Evolutionary conservation across 2,329 filamentous ascomycete genomes (phyloP), one percentile per base, ranked within the genome.

Genomic region (Grosmannia clavigera): DNA sequence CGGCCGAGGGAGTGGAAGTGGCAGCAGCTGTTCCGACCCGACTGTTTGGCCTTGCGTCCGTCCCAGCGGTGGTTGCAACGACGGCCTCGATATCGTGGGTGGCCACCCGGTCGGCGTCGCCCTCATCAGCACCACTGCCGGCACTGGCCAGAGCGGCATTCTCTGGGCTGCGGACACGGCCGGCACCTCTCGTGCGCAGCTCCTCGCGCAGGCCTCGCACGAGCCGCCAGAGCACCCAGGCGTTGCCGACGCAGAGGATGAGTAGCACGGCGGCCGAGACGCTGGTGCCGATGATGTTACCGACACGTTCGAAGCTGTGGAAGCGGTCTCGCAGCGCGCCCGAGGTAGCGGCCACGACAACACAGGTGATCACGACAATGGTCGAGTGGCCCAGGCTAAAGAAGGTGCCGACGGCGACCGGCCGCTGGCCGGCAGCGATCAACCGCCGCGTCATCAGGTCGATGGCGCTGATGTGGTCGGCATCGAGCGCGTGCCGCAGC

Each of bases 311-410:
- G 69, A 96, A 96, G 35, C 81, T 81, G 67, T 87, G 88, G 66
- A 97, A 97, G 25, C 85, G 84, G 10, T 87, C 81, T 7, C 89
- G 83, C 27, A 97, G 81, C 0, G 91, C 90, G 0, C 90, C 90
- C 4, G 88, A 88, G 0, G 92, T 96, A 3, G 91, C 92, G 0
- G 94, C 94, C 0, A 97, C 92, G 1, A 95, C 88, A 55, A 96
- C 81, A 56, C 90, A 96, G 0, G 92, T 97, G 65, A 95, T 77
- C 61, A 96, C 78, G 29, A 97, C 92, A 66, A 97, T 90, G 3
- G 92, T 96, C 29, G 88, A 95, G 73, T 97, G 92, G 0, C 94
- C 92, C 0, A 97, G 81, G 0, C 88, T 92, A 76, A 99, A 97
- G 71, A 90, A 97, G 1, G 90, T 96, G 52, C 92, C 94, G 1